Base-by-base conservation (phyloP, 352 stramenopile genomes). In the Globisporangium emineosum region DNA sequence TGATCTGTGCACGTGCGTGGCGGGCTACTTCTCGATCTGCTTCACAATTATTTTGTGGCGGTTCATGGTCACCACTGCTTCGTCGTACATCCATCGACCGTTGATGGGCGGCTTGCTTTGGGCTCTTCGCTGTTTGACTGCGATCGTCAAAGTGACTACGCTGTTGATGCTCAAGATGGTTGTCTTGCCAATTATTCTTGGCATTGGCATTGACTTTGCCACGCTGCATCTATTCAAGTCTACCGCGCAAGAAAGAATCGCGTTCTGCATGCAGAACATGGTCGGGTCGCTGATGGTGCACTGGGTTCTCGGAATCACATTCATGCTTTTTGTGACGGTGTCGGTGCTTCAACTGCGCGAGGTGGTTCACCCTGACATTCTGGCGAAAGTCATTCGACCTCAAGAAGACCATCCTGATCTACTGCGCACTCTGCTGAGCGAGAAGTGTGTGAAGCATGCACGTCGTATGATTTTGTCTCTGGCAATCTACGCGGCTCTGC, bases 141-240 rank as follows among this genome's bases (percentile, higher is more conserved):
- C 88, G 12, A 91, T 96, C 43, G 90, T 97, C 10, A 98, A 99
- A 70, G 96, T 99, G 17, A 93, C 93, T 13, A 91, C 97, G 17
- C 78, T 99, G 23, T 70, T 99, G 25, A 83, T 98, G 66, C 80
- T 98, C 35, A 99, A 99, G 83, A 99, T 99, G 97, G 87, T 98
- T 49, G 70, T 98, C 33, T 74, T 99, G n/a, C 97, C 97, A 3
- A 87, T 99, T 50, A 62, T 97, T 2, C 78, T 99, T 23, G 97
- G 97, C 0, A 50, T 98, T 23, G 94, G 94, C 35, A 94, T 99
- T 37, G 96, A 99, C 72, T 87, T 93, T 19, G 90, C 93, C 17
- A 98, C 94, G 27, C 78, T 98, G 6, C 75, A 81, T 35, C 65
- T 98, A 37, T 98, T 99, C 65, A 79, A 90, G 32, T 79, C 86